Percentiles rank a stretch among this genome's conserved stretches.
phyloP scores from a whole-genome alignment of 768 basidiomycete species.

The Rhizopogon salebrosus region DNA sequence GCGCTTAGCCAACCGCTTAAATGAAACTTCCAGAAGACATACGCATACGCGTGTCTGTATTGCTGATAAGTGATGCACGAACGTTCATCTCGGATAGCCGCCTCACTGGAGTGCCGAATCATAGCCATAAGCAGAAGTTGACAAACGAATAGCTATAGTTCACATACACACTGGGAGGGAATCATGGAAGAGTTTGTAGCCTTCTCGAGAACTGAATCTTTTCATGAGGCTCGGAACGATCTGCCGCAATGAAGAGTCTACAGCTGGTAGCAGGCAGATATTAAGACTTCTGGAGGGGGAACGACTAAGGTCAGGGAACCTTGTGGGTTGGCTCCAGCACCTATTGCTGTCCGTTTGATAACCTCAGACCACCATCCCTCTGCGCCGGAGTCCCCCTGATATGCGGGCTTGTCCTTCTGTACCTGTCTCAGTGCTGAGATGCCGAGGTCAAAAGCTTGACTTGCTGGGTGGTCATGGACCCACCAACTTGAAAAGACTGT shows the following conservation, averaged over 20 bases:
- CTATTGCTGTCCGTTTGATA: conserved; percentile 66
- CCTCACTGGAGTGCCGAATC: conserved; percentile 30
- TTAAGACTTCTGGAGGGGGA: conserved; percentile 7
- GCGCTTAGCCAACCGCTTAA: not conserved
- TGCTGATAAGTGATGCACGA: conserved; percentile 60
- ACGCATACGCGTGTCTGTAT: conserved; percentile 72
- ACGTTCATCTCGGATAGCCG: conserved; percentile 41
- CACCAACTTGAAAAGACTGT: conserved; percentile 58
- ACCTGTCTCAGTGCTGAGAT: conserved; percentile 41
- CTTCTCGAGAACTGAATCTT: conserved; percentile 66
- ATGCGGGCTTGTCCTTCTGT: conserved; percentile 56
- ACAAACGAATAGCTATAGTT: not conserved
- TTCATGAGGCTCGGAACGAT: conserved; percentile 60
- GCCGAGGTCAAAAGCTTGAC: not conserved
- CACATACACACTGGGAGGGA: conserved; percentile 39
- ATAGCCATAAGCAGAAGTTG: conserved; percentile 6
- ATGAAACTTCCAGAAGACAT: conserved; percentile 17
- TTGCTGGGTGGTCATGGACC: conserved; percentile 1
- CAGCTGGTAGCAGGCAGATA: conserved; percentile 32
- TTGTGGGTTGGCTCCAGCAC: conserved; percentile 60
- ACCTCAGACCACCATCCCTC: conserved; percentile 76
- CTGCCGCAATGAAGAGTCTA: conserved; percentile 45
- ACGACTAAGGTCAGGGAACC: conserved; percentile 30
- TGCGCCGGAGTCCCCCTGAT: conserved; percentile 40
- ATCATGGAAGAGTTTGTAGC: conserved; percentile 60